phyloP scores from a whole-genome alignment of 352 stramenopile species.

The Phytopythium boreale region DNA sequence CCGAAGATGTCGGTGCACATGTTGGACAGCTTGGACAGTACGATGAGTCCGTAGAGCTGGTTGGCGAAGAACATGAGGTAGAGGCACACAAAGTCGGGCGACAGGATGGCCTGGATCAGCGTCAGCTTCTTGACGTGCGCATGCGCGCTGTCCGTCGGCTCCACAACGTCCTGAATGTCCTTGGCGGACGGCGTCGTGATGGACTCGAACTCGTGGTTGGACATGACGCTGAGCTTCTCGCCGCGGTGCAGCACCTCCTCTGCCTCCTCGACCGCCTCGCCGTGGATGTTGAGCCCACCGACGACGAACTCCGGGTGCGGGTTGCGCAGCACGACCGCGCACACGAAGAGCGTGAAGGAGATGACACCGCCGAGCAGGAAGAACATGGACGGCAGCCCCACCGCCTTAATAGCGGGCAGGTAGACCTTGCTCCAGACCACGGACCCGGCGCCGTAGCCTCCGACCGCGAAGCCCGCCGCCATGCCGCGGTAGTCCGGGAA shows the following conservation, averaged over 20 bases:
- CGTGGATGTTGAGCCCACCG: conserved; percentile 59
- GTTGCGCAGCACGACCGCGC: conserved; percentile 38
- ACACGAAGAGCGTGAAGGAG: conserved; percentile 32
- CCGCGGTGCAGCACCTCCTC: conserved; percentile 27
- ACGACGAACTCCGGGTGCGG: conserved; percentile 47
- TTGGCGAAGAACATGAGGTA: conserved; percentile 74
- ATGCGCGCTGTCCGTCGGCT: conserved; percentile 19
- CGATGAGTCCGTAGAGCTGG: conserved; percentile 63
- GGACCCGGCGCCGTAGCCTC: conserved; percentile 54
- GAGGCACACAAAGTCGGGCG: conserved; percentile 58
- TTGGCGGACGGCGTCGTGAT: conserved; percentile 28
- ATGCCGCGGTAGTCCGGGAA: conserved; percentile 74
- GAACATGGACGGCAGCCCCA: conserved; percentile 45
- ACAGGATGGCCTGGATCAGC: conserved; percentile 50
- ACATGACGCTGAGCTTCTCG: conserved; percentile 45
- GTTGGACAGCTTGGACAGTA: conserved; percentile 56
- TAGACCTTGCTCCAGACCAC: conserved; percentile 70
- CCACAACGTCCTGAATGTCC: conserved; percentile 28
- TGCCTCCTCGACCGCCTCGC: conserved; percentile 33
- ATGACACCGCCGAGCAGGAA: conserved; percentile 46
- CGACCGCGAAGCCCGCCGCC: conserved; percentile 65
- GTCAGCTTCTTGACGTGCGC: conserved; percentile 45
- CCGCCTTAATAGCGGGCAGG: conserved; percentile 46
- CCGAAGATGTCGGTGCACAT: conserved; percentile 55
- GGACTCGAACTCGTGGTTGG: conserved; percentile 41